Evolutionary conservation across 108 stramenopile genomes (phyloP), one percentile per base, ranked within the genome.

Genomic region (Cylindrotheca fusiformis): DNA sequence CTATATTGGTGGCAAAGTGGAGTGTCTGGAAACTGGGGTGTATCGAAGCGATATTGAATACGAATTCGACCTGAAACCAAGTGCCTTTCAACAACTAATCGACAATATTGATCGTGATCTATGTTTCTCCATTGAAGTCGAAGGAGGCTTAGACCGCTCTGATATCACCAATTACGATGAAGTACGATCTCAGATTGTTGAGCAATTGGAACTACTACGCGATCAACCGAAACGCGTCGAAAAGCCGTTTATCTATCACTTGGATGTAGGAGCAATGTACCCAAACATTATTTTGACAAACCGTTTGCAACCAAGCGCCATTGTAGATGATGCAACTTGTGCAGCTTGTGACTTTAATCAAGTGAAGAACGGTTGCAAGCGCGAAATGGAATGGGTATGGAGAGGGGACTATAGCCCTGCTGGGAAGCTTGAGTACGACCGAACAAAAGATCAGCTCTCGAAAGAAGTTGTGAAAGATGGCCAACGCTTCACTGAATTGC

Each of bases 211-310:
- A 69, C 71, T 90, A 32, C 90, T 99, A 6, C 88, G 98, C 31
- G 98, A 99, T 67, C 64, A 83, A 27, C 98, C 98, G 10, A 83
- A 81, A 21, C 80, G 97, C 20, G 67, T 67, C n/a, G 97, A 98
- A 71, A 86, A 66, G 31, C 99, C 99, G 1, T 89, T 84, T 60
- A 91, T 99, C 56, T 98, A 98, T 67, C 99, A 99, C 64, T 81
- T 88, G 65, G 99, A 98, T 72, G 99, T 99, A 3, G 97, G 94
- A 31, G 99, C 99, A 27, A 99, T 99, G 99, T 99, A 99, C 78
- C 99, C 99, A 52, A 99, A 99, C 81, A 99, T 99, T 65, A 99
- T 99, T 69, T 65, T 99, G 26, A 96, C 97, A 20, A 99, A 99
- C 68, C 93, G 99, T 8, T 77, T 99, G 47, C 99, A 99, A 80